These are phyloP conservation scores for Tilletia caries DNA, from an alignment of 1,284 basidiomycete genomes.

Conservation along the genomic window DNA sequence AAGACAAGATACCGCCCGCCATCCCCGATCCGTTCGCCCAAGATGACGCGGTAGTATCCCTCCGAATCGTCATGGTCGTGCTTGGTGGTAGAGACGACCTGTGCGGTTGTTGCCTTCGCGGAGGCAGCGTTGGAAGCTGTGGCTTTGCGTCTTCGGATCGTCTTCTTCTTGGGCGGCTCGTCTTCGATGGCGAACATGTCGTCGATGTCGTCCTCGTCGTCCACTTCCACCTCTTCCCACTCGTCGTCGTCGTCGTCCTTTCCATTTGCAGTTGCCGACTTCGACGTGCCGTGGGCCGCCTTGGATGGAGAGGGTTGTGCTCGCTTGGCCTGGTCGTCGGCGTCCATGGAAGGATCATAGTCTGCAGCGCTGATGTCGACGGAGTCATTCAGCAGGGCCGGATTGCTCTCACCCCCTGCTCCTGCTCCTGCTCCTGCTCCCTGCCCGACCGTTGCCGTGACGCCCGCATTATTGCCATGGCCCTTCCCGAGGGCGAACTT, in stretches of 20 bases:
- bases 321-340: neutral
- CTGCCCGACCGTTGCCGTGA: too few relatives aligned
- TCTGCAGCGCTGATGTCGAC: conserved; percentile 31
- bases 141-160: conserved; percentile 29
- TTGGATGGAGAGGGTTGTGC: neutral
- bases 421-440: too few relatives aligned
- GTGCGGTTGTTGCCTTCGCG: too few relatives aligned
- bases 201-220: conserved; percentile 42
- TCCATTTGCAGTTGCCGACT: neutral
- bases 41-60: conserved; percentile 90
- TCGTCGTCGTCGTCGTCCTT: conserved; percentile 25
- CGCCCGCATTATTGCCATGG: too few relatives aligned
- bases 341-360: conserved; percentile 23
- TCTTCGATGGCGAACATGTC: conserved; percentile 50
- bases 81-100: conserved; percentile 17
- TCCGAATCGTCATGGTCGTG: conserved; percentile 73
- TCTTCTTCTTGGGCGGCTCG: conserved; percentile 29
- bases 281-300: neutral
- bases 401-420: too few relatives aligned
- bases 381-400: neutral
- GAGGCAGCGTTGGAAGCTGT: neutral
- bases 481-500: too few relatives aligned
- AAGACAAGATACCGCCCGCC: conserved; percentile 90
- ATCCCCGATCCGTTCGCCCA: conserved; percentile 84
- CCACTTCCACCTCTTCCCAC: conserved; percentile 46